Percentiles rank a stretch among this genome's conserved stretches.
Conservation (phyloP, 164 flowering plant genomes). For the Amborella trichopoda region DNA sequence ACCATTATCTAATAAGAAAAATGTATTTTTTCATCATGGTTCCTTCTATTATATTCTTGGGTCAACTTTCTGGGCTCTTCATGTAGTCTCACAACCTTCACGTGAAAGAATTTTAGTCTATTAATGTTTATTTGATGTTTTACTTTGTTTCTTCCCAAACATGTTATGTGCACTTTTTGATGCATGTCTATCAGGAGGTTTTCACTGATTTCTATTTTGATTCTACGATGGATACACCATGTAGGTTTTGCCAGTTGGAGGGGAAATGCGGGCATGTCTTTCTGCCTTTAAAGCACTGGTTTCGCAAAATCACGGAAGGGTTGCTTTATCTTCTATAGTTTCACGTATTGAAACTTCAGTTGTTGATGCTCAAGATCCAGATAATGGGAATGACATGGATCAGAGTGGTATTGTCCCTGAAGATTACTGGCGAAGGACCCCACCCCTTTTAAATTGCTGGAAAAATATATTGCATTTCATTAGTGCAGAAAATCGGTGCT, state of each 20-base stretch:
- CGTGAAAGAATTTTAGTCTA: no score
- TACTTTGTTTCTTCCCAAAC: no score
- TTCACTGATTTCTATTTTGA: no score
- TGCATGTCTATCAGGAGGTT: no score
- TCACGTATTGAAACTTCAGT: slow-evolving; percentile 12
- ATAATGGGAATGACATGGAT: slow-evolving; percentile 17
- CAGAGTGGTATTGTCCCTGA: slow-evolving; percentile 14
- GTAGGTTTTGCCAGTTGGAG: slow-evolving; percentile 83
- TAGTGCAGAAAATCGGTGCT: slow-evolving; percentile 28
- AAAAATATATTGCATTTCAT: slow-evolving; percentile 35
- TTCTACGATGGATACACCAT: slow-evolving; percentile 1
- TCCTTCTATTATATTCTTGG: no score
- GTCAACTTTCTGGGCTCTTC: no score
- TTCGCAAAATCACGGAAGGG: slow-evolving; percentile 43
- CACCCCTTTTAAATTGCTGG: slow-evolving; percentile 73
- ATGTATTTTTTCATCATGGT: no score
- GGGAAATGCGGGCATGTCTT: slow-evolving; percentile 64
- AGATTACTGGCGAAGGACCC: slow-evolving; percentile 31
- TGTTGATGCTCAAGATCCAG: slow-evolving; percentile 22
- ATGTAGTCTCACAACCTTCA: no score
- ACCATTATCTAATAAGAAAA: no score
- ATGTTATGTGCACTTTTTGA: no score
- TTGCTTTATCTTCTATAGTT: slow-evolving; percentile 32
- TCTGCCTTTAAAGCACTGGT: slow-evolving; percentile 45
- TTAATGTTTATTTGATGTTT: no score